Conservation (phyloP, 768 basidiomycete species). For the Agrocybe pediades region DNA sequence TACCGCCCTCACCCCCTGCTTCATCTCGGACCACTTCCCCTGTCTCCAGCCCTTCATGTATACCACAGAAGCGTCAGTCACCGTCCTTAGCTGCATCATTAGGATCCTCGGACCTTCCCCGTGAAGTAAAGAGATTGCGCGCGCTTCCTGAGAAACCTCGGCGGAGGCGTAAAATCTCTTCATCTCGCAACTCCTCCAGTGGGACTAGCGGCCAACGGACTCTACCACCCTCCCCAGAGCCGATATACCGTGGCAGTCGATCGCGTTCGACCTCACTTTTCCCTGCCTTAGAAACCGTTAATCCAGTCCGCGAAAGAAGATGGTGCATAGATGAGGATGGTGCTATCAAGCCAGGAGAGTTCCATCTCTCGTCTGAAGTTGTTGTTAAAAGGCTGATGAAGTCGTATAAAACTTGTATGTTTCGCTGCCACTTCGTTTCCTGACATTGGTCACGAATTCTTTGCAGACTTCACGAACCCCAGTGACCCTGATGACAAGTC, state of each 20-base stretch:
- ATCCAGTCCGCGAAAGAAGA: constrained; percentile 38
- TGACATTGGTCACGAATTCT: constrained; percentile 12
- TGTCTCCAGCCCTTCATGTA: constrained; percentile 20
- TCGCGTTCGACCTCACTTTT: constrained; percentile 68
- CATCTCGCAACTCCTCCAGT: constrained; percentile 42
- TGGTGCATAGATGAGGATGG: constrained; percentile 59
- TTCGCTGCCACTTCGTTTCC: background rate
- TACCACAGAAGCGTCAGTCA: constrained; percentile 38
- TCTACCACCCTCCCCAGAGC: constrained; percentile 48
- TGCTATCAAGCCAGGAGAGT: constrained; percentile 46
- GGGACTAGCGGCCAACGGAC: constrained; percentile 41
- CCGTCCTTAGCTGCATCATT: constrained; percentile 16
- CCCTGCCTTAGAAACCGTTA: constrained; percentile 36
- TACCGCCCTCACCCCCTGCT: constrained; percentile 17
- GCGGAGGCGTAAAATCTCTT: constrained; percentile 33
- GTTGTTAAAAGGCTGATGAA: constrained; percentile 66
- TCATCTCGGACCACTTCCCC: constrained; percentile 18
- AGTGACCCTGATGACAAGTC: constrained; percentile 60
- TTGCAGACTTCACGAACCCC: constrained; percentile 69
- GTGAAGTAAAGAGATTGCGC: constrained; percentile 42
- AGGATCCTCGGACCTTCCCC: constrained; percentile 29
- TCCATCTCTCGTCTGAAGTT: constrained; percentile 62
- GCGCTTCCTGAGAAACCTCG: constrained; percentile 26
- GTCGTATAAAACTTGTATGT: constrained; percentile 66
- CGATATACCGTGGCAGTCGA: constrained; percentile 58